Evolutionary conservation across 192 early-diverging fungal species (phyloP).

Genomic region (Cetraspora pellucida): DNA sequence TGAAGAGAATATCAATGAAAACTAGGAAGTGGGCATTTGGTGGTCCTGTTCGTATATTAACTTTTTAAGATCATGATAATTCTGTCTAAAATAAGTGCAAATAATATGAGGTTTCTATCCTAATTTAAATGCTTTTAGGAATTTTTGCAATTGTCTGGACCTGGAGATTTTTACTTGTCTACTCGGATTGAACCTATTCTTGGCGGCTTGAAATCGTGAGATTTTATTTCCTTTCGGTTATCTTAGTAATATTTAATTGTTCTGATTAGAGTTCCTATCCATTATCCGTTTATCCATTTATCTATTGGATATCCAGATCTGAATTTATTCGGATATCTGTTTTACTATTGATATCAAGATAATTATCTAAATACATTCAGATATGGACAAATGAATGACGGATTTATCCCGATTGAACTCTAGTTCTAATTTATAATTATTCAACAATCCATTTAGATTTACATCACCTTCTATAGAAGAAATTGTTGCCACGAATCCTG

Average conservation of each 20-base stretch:
- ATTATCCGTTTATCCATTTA: no score
- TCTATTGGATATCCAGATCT: no score
- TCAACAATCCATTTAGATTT: background rate
- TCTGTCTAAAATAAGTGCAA: background rate
- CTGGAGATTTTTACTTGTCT: conserved; percentile 66
- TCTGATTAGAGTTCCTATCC: no score
- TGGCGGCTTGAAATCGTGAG: conserved; percentile 17
- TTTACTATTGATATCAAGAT: no score
- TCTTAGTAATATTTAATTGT: background rate
- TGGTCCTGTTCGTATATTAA: conserved; percentile 40
- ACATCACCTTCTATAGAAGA: conserved; percentile 34
- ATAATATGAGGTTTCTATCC: background rate
- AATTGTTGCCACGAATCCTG: conserved; percentile 12
- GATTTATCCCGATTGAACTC: background rate
- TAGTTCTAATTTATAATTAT: no score
- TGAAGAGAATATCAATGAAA: conserved; percentile 25
- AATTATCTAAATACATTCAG: no score
- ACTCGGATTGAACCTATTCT: conserved; percentile 46
- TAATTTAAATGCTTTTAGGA: conserved; percentile 39
- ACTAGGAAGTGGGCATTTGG: conserved; percentile 45
- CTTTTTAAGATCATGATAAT: background rate
- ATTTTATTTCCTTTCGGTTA: background rate
- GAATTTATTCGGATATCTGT: no score
- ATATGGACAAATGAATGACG: no score
- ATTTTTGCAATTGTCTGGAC: conserved; percentile 59